These are phyloP conservation scores for Botrytis tulipae DNA, from an alignment of 2,329 filamentous ascomycete species.

Conservation along the genomic window DNA sequence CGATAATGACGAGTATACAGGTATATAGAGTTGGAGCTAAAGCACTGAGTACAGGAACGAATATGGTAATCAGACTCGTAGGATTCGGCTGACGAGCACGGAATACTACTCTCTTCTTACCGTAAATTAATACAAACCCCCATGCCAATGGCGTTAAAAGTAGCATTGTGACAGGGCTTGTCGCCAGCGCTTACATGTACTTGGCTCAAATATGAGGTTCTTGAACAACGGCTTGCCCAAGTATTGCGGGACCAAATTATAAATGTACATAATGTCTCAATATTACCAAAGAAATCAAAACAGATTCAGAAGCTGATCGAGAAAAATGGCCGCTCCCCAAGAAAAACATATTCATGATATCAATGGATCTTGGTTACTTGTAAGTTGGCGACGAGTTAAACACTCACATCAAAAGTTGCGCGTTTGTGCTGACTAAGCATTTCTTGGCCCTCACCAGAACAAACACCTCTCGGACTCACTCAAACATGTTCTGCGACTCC, in stretches of 20 bases:
- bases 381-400: neutral
- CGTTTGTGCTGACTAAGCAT: neutral
- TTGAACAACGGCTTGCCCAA: neutral
- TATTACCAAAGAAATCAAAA: neutral
- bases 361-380: neutral
- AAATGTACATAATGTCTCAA: neutral
- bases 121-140: neutral
- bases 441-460: neutral
- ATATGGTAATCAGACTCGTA: neutral
- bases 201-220: neutral
- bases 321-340: neutral
- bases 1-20: neutral
- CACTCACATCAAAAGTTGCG: neutral
- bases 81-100: neutral
- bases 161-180: neutral
- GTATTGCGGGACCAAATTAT: neutral
- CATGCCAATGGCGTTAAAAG: neutral
- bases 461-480: neutral
- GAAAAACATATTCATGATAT: conserved; percentile 1
- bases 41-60: neutral
- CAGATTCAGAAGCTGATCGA: neutral
- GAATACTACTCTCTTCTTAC: neutral
- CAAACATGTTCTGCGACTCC: neutral
- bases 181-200: conserved; percentile 6
- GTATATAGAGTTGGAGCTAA: neutral